These are phyloP conservation scores for Persicaria maculosa DNA, from an alignment of 148 eudicot species.

Conservation along the genomic window DNA sequence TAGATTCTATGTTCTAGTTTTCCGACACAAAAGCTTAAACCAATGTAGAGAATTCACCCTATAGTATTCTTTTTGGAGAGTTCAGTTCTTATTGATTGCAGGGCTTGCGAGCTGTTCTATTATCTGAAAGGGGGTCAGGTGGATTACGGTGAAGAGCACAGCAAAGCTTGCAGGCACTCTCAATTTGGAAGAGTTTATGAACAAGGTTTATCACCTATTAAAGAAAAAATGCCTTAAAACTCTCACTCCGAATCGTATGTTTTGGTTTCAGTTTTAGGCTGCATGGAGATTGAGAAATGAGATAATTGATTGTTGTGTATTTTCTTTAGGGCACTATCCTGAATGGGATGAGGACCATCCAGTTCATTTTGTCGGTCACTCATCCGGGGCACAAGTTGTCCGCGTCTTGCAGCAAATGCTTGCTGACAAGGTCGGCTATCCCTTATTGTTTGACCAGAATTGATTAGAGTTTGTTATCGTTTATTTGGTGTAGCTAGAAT, in stretches of 20 bases:
- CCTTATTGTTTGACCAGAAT: not conserved
- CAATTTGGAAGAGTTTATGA: conserved; percentile 77
- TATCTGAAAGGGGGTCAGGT: conserved; percentile 96
- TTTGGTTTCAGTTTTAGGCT: no score
- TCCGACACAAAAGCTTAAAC: no score
- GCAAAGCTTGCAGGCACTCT: conserved; percentile 78
- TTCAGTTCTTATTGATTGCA: conserved; percentile 17
- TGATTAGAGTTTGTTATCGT: not conserved
- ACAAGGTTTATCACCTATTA: conserved; percentile 37
- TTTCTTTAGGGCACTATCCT: conserved; percentile 57
- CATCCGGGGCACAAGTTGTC: conserved; percentile 89
- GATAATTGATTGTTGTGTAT: not conserved
- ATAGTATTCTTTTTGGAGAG: no score
- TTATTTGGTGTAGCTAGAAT: not conserved
- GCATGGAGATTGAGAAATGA: not conserved
- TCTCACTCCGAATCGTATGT: not conserved
- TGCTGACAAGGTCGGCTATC: conserved; percentile 58
- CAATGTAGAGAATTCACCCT: no score
- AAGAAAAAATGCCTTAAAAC: not conserved
- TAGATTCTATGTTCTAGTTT: no score
- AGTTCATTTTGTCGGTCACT: conserved; percentile 94
- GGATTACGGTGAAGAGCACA: conserved; percentile 94
- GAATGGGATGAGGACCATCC: conserved; percentile 97
- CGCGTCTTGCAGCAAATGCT: conserved; percentile 96
- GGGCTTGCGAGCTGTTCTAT: conserved; percentile 96